A percentile compares a stretch with the other conserved stretches of the same genome.
Evolutionary conservation across 2,329 filamentous ascomycete genomes (phyloP).

Genomic region (Fusarium albidum): DNA sequence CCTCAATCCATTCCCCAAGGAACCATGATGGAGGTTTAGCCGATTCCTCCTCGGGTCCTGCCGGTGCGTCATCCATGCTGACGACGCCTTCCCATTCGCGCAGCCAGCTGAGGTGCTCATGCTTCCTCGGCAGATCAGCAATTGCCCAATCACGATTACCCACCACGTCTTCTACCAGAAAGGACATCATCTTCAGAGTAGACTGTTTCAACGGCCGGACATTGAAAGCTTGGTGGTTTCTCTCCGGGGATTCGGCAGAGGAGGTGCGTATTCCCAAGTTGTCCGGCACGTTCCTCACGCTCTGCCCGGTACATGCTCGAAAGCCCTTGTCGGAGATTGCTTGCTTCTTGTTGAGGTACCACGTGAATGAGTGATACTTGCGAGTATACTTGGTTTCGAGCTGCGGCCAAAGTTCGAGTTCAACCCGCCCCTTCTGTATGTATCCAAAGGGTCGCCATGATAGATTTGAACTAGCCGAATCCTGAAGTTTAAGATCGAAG

Average conservation of each 20-base stretch:
- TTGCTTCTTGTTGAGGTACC: neutral
- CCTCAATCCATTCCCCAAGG: too few species aligned
- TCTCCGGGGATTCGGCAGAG: too few species aligned
- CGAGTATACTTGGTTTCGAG: neutral
- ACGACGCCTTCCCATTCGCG: neutral
- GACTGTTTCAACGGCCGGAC: neutral
- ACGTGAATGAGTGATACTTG: slow-evolving; percentile 3
- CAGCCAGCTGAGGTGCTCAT: neutral
- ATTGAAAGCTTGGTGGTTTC: neutral
- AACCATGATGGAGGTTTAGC: too few species aligned
- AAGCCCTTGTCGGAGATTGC: neutral
- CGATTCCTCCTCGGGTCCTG: too few species aligned
- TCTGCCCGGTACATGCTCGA: neutral
- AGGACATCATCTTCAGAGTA: neutral
- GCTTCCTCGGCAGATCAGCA: neutral
- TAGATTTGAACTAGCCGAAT: neutral
- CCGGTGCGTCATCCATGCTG: too few species aligned
- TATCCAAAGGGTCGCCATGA: slow-evolving; percentile 5
- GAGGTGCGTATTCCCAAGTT: neutral
- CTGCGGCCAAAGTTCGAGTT: neutral
- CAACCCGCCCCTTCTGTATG: neutral
- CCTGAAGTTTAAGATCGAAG: slow-evolving; percentile 3
- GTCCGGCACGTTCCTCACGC: neutral
- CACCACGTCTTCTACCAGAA: neutral
- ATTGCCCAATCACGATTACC: slow-evolving; percentile 2